Percentiles rank a stretch among this genome's conserved stretches.
These are phyloP conservation scores for Monosporozyma servazzii DNA, from an alignment of 805 yeast genomes.

Conservation along the genomic window DNA sequence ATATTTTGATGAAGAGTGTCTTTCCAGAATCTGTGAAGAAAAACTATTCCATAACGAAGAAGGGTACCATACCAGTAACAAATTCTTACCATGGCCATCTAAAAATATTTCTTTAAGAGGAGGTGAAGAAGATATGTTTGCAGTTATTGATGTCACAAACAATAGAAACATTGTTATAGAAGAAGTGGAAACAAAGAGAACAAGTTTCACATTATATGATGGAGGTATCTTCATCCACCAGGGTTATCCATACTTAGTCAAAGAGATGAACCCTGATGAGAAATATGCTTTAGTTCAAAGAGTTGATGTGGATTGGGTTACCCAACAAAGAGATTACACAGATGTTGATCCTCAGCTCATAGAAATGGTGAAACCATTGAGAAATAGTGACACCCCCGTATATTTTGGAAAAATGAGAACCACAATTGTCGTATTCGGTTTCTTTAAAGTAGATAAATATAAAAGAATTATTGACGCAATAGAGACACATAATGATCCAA, in stretches of 20 bases:
- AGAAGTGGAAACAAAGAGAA: conserved; percentile 79
- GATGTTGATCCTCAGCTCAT: conserved; percentile 82
- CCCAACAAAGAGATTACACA: conserved; percentile 84
- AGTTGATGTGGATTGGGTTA: conserved; percentile 90
- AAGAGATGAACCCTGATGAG: conserved; percentile 74
- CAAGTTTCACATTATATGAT: conserved; percentile 79
- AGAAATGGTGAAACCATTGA: conserved; percentile 50
- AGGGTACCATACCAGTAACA: conserved; percentile 47
- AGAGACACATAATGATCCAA: conserved; percentile 86
- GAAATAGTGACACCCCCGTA: conserved; percentile 46
- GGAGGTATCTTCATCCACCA: conserved; percentile 94
- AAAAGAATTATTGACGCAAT: conserved; percentile 85
- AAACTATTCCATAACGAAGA: conserved; percentile 34
- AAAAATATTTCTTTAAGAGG: conserved; percentile 71
- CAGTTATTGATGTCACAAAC: conserved; percentile 84
- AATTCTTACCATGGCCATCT: conserved; percentile 76
- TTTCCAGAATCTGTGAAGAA: conserved; percentile 31
- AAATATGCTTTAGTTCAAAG: conserved; percentile 75
- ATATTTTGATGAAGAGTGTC: conserved; percentile 39
- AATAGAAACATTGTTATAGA: conserved; percentile 72
- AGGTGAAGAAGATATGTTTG: conserved; percentile 69
- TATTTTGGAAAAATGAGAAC: conserved; percentile 69
- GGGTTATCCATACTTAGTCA: conserved; percentile 80
- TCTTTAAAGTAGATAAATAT: conserved; percentile 71
- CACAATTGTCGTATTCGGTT: conserved; percentile 81